Evolutionary conservation across 169 alveolate genomes (phyloP).

Genomic region (Cryptosporidium sp.): DNA sequence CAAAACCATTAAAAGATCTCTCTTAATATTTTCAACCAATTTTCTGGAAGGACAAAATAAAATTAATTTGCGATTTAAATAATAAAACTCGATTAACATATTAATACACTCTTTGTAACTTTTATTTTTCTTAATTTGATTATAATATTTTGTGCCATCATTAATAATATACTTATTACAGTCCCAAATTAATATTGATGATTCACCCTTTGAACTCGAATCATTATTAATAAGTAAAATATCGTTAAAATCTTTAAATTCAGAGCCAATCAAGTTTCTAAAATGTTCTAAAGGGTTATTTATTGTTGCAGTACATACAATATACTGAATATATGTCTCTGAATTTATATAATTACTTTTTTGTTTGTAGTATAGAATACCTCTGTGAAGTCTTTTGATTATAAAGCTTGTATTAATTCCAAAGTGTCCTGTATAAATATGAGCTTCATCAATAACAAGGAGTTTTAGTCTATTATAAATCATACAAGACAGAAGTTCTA

Average conservation of each 20-base stretch:
- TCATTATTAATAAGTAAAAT: constrained; percentile 25
- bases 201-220: constrained; percentile 36
- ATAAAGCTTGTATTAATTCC: constrained; percentile 75
- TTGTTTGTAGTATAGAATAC: constrained; percentile 29
- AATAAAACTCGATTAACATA: constrained; percentile 41
- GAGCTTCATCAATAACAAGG: constrained; percentile 77
- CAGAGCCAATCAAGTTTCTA: constrained; percentile 35
- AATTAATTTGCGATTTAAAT: constrained; percentile 38
- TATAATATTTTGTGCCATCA: background rate
- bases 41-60: constrained; percentile 54
- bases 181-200: constrained; percentile 64
- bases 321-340: constrained; percentile 9
- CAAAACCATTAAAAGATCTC: constrained; percentile 16
- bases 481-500: constrained; percentile 17
- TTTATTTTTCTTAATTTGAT: background rate
- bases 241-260: background rate
- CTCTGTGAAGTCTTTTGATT: constrained; percentile 36
- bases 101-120: constrained; percentile 63
- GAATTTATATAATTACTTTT: background rate
- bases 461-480: constrained; percentile 43
- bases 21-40: constrained; percentile 48
- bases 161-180: constrained; percentile 20
- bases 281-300: constrained; percentile 67
- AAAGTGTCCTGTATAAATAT: constrained; percentile 76
- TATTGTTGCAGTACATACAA: constrained; percentile 76